phyloP scores from a whole-genome alignment of 371 early-diverging fungal genomes.

The Smittium culicis region DNA sequence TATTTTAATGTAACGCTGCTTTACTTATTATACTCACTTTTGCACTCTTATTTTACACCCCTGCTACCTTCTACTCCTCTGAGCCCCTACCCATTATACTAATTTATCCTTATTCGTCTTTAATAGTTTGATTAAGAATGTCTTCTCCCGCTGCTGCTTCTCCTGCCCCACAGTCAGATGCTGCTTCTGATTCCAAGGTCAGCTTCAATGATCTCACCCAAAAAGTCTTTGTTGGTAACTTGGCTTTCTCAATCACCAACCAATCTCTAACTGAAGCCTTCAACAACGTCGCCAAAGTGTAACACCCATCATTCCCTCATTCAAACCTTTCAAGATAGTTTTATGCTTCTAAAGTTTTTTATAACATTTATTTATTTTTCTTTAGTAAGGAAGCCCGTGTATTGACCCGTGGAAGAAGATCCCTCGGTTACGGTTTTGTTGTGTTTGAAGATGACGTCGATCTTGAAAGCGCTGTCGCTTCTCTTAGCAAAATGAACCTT shows the following conservation, averaged over 20 bases:
- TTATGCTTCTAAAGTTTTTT: too few species aligned
- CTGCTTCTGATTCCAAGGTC: slow-evolving; percentile 11
- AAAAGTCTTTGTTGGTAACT: slow-evolving; percentile 75
- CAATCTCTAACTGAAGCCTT: slow-evolving; percentile 55
- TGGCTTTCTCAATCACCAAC: slow-evolving; percentile 71
- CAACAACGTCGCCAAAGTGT: slow-evolving; percentile 50
- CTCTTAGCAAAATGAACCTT: slow-evolving; percentile 53
- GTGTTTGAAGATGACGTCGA: slow-evolving; percentile 58
- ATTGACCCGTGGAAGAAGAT: slow-evolving; percentile 57
- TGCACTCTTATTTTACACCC: too few species aligned
- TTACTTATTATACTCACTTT: too few species aligned
- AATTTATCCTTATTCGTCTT: too few species aligned
- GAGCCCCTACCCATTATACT: too few species aligned
- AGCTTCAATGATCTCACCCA: slow-evolving; percentile 38
- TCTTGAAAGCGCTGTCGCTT: slow-evolving; percentile 53
- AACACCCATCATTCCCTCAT: background rate
- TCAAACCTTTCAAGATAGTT: too few species aligned
- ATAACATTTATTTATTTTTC: slow-evolving; percentile 23
- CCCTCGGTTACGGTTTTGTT: slow-evolving; percentile 86
- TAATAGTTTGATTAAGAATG: background rate
- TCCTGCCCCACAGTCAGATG: background rate
- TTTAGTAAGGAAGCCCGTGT: slow-evolving; percentile 45
- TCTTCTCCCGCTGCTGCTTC: background rate
- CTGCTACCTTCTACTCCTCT: too few species aligned
- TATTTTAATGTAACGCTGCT: too few species aligned